Evolutionary conservation across 2,329 filamentous ascomycete genomes (phyloP), one percentile per base, ranked within the genome.

Genomic region (Diaporthe citrichinensis): DNA sequence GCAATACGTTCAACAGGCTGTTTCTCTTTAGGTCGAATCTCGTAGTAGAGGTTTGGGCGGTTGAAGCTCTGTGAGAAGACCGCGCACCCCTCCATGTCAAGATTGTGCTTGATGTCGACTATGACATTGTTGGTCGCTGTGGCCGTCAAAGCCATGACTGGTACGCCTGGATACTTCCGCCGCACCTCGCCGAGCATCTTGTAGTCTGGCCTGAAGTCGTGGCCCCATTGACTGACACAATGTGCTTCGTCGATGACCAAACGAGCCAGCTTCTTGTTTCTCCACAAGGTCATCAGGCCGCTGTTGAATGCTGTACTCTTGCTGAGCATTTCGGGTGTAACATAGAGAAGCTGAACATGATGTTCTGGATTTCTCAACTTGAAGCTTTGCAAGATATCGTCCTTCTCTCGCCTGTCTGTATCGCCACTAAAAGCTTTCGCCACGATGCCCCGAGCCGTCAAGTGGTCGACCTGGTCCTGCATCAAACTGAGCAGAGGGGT

Each of bases 221-320:
- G 97, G 0, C 97, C 97, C 97, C 97, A 99, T 87, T 99, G 96
- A 83, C 97, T 98, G 36, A 99, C 96, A 83, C 97, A 99, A 83
- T 99, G 97, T n/a, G 97, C 97, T 85, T 99, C 97, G 79, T 99
- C 97, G 77, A 99, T 98, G 72, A 99, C 97, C 67, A 99, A 91
- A 36, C 97, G 92, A 23, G 97, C 96, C 71, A 99, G 91, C 79
- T 93, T 94, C 4, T 89, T 87, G 69, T 91, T 91, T 20, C 84
- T 84, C 82, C 98, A 90, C n/a, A 99, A 87, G 3, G 87, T 87
- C 71, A 90, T 85, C 77, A 99, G 88, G 3, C 88, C 90, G 71
- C 88, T 89, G 75, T 92, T 86, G 83, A 98, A 94, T 3, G 86
- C 86, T 57, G 88, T 83, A 82, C 93, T 99, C 82, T 96, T 96